These are phyloP conservation scores for Myriangium duriaei DNA, from an alignment of 2,329 filamentous ascomycete species.

Conservation along the genomic window DNA sequence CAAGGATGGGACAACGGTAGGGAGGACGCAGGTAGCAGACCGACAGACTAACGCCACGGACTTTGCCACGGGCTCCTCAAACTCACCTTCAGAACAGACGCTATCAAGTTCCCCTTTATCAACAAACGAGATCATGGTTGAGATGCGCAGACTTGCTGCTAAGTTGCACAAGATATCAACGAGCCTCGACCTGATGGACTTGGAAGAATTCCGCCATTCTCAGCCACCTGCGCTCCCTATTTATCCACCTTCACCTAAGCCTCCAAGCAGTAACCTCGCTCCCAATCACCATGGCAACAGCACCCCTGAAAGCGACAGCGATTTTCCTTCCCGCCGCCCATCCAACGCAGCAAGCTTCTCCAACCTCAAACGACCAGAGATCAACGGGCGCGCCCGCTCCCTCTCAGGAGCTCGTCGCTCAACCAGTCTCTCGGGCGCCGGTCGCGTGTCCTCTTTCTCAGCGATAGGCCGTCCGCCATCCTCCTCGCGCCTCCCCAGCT, in stretches of 20 bases:
- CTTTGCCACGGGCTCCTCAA: slow-evolving; percentile 2
- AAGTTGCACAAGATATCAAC: slow-evolving; percentile 8
- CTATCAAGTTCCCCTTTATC: background rate
- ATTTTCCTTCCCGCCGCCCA: slow-evolving; percentile 49
- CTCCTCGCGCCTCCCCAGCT: slow-evolving; percentile 16
- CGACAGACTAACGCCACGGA: background rate
- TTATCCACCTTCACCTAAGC: slow-evolving; percentile 37
- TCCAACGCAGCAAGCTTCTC: slow-evolving; percentile 43
- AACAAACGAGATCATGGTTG: slow-evolving; percentile 13
- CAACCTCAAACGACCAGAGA: slow-evolving; percentile 32
- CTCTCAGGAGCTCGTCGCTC: background rate
- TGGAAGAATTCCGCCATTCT: slow-evolving; percentile 66
- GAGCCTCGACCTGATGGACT: slow-evolving; percentile 65
- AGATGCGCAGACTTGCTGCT: slow-evolving; percentile 20
- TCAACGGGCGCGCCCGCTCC: slow-evolving; percentile 5
- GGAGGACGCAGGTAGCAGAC: slow-evolving; percentile 1
- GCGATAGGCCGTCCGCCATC: background rate
- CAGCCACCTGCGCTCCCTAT: slow-evolving; percentile 55
- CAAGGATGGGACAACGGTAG: background rate
- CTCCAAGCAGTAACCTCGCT: slow-evolving; percentile 25
- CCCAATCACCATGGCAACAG: slow-evolving; percentile 40
- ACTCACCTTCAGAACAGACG: background rate
- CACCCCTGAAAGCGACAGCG: slow-evolving; percentile 59
- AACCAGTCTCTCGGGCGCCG: background rate
- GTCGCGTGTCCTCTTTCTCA: background rate